Conservation (phyloP, 2,329 filamentous ascomycete genomes). For the Chaetomium strumarium region DNA sequence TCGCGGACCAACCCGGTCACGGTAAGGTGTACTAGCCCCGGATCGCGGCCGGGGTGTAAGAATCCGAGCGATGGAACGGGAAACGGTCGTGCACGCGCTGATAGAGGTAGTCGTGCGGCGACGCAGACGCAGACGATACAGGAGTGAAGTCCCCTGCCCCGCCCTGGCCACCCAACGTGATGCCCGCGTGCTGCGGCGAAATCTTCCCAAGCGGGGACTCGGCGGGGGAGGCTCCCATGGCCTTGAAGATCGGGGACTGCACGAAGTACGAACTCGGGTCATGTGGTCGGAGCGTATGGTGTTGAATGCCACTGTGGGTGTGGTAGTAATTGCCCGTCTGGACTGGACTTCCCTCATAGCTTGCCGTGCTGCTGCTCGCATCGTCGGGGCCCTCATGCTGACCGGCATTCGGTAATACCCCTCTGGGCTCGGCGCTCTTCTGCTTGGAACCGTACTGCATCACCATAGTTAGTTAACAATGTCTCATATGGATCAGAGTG, state of each 20-base stretch:
- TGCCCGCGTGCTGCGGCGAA: constrained; percentile 20
- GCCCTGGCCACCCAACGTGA: constrained; percentile 26
- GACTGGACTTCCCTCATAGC: constrained; percentile 35
- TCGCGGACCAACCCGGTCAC: not conserved
- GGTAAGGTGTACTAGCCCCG: constrained; percentile 27
- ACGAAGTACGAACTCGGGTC: constrained; percentile 34
- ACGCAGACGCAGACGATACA: constrained; percentile 44
- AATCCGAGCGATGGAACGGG: constrained; percentile 42
- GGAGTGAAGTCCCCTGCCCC: constrained; percentile 37
- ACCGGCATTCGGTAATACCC: constrained; percentile 30
- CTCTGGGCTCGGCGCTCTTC: constrained; percentile 42
- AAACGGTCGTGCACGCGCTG: constrained; percentile 43
- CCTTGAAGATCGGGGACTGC: constrained; percentile 24
- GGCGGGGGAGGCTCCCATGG: constrained; percentile 31
- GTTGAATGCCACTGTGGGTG: constrained; percentile 35
- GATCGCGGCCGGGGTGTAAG: constrained; percentile 47
- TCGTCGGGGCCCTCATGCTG: constrained; percentile 38
- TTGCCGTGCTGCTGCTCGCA: constrained; percentile 33
- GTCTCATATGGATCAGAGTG: constrained; percentile 20
- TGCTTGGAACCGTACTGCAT: constrained; percentile 58
- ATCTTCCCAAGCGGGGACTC: constrained; percentile 29
- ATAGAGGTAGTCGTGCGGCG: constrained; percentile 37
- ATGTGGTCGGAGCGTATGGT: constrained; percentile 37
- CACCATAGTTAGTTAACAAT: constrained; percentile 36
- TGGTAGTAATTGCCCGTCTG: constrained; percentile 24